Evolutionary conservation across 495 filamentous ascomycete species (phyloP).

Genomic region (Tuber calosporum): DNA sequence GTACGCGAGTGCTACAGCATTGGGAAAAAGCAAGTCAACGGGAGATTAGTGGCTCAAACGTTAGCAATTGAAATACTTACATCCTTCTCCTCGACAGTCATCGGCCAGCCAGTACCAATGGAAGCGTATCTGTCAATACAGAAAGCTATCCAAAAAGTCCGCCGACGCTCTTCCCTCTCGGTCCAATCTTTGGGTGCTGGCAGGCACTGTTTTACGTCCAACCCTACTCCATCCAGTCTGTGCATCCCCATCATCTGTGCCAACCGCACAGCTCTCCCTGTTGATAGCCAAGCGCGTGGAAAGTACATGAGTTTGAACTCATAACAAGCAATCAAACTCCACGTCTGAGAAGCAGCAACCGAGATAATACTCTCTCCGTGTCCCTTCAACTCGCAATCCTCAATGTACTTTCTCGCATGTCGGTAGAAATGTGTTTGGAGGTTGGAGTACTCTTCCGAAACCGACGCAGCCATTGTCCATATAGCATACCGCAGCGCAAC

Average conservation of each 20-base stretch:
- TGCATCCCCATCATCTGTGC: constrained; percentile 90
- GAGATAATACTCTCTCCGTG: constrained; percentile 81
- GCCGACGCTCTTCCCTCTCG: constrained; percentile 79
- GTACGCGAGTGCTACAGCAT: neutral
- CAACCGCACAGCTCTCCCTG: constrained; percentile 67
- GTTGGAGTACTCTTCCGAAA: constrained; percentile 68
- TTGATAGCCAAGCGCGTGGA: constrained; percentile 88
- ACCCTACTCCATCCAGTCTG: constrained; percentile 71
- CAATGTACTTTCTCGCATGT: constrained; percentile 78
- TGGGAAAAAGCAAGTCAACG: constrained; percentile 9
- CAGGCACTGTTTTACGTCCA: constrained; percentile 89
- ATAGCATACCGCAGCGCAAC: constrained; percentile 86
- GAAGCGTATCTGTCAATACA: constrained; percentile 86
- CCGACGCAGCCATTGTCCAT: constrained; percentile 79
- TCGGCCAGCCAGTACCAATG: constrained; percentile 96
- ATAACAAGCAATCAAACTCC: constrained; percentile 69
- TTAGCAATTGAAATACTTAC: constrained; percentile 45
- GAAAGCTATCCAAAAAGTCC: constrained; percentile 93
- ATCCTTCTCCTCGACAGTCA: constrained; percentile 87
- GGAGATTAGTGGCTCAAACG: constrained; percentile 3
- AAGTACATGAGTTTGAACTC: constrained; percentile 99
- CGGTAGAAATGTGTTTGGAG: constrained; percentile 81
- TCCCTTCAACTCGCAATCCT: constrained; percentile 85
- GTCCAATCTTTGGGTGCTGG: constrained; percentile 84
- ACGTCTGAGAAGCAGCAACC: constrained; percentile 72